Conservation (phyloP, 768 basidiomycete genomes). For the Suillus variegatus region DNA sequence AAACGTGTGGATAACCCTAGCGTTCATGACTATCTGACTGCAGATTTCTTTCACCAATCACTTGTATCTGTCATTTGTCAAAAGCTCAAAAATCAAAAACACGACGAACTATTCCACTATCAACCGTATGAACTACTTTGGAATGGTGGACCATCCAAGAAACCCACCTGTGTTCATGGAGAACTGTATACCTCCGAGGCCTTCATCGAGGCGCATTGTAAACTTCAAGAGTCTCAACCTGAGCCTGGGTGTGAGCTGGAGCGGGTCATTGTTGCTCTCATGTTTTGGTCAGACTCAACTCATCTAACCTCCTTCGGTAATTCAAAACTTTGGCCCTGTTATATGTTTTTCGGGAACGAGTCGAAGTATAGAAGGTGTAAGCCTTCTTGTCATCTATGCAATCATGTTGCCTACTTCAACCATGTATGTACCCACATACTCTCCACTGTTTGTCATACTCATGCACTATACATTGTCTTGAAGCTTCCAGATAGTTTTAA, state of each 20-base stretch:
- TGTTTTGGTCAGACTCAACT: slow-evolving; percentile 36
- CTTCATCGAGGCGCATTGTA: slow-evolving; percentile 18
- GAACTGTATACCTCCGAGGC: slow-evolving; percentile 21
- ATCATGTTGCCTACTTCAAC: slow-evolving; percentile 15
- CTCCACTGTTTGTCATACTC: not conserved
- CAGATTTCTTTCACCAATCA: slow-evolving; percentile 14
- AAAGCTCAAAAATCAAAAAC: slow-evolving; percentile 15
- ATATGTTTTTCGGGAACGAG: slow-evolving; percentile 25
- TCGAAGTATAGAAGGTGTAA: slow-evolving; percentile 21
- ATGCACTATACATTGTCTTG: not conserved
- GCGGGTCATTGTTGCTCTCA: slow-evolving; percentile 19
- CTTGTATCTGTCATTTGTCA: slow-evolving; percentile 16
- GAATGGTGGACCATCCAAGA: not conserved
- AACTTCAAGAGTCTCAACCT: slow-evolving; percentile 17
- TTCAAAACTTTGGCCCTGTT: slow-evolving; percentile 27
- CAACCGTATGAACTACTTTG: slow-evolving; percentile 22
- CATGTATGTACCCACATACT: not conserved
- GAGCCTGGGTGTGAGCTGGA: slow-evolving; percentile 18
- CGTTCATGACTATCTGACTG: not conserved
- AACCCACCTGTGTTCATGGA: slow-evolving; percentile 14
- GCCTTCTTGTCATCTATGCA: slow-evolving; percentile 13
- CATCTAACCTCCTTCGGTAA: slow-evolving; percentile 33
- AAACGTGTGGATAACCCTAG: slow-evolving; percentile 5
- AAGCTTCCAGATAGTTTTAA: slow-evolving; percentile 19
- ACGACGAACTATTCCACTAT: slow-evolving; percentile 18